Evolutionary conservation across 192 early-diverging fungal genomes (phyloP), one percentile per base, ranked within the genome.

Genomic region (Thoreauomyces humboldtii): DNA sequence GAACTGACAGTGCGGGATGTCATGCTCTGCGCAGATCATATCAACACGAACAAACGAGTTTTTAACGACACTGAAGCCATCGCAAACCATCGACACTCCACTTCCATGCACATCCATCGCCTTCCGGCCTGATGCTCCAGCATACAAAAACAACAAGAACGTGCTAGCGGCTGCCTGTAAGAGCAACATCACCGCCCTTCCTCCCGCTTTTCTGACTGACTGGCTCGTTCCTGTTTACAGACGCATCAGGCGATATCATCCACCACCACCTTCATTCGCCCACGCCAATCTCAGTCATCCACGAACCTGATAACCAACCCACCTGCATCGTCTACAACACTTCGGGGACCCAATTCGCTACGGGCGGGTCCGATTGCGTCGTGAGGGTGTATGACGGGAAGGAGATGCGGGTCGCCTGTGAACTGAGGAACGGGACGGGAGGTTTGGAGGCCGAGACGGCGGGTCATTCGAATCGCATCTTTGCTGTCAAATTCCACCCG

Each of bases 401-500:
- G 12, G 71, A 48, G 11, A 48, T 60, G 51, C 36, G 69, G 37
- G 45, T 50, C 31, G 44, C 46, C 22, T 4, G 46, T 0, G 59
- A 35, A 7, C 59, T 77, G 72, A 64, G 21, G 6, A 32, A 54
- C 2, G n/a, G n/a, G n/a, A n/a, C n/a, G n/a, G 27, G 27, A 0
- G 61, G 61, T 37, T 11, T 37, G 4, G 29, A n/a, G 31, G 33
- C 48, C 27, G 61, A 63, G 0, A 67, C 80, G 2, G 74, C 78
- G 34, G 82, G 82, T 0, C 82, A 84, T 55, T 76, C 81, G 7
- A 81, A 73, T 48, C 61, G 77, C 5, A 72, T 84, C 25, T 84
- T 84, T 74, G 73, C 74, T 0, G 74, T 74, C 14, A 73, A 74
- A 28, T 84, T 84, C 52, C 82, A 84, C 69, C 77, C 82, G 15